Evolutionary conservation across 2,329 filamentous ascomycete genomes (phyloP), one percentile per base, ranked within the genome.

Genomic region (Aspergillus amoenus): DNA sequence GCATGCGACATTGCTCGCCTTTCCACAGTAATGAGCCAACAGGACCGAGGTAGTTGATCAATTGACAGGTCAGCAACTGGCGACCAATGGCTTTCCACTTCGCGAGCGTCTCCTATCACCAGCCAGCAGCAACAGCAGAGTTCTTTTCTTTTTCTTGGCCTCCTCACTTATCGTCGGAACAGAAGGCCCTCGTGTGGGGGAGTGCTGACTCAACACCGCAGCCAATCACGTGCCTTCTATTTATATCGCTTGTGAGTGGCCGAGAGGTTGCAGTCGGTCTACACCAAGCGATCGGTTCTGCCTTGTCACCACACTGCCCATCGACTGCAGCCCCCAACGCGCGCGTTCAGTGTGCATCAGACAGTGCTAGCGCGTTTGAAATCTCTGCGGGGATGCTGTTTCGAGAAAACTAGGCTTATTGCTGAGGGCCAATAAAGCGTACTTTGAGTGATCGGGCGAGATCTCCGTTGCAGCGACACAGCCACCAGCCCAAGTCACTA

Each of bases 381-480:
- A 47, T 30, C n/a, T 37, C 41, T 58, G 44, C 45, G 45, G 47
- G 46, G 43, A 32, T 51, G 51, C 46, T 18, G 27, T 48, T 55
- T 39, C 47, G 42, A 27, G 39, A 46, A 37, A 41, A 52, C 43
- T 27, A 34, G 44, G 37, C 48, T 51, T 37, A 49, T 41, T 47
- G 47, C 34, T 37, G 39, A 27, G 43, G 48, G 17, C 51, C 57
- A 50, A 55, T 58, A 49, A 52, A 32, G 46, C 24, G 15, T 34
- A 42, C 44, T n/a, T 48, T n/a, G 34, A 30, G 39, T 42, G 45
- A 43, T 50, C 48, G 40, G 55, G 37, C 55, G 42, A 56, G 60
- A 60, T 61, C 60, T 57, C 44, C 60, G 60, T 59, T 58, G 58
- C 58, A 62, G 57, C 53, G 47, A 60, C 61, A 65, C 63, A 65